Conservation (phyloP, 2,329 filamentous ascomycete species). For the Rhynchosporium secalis region DNA sequence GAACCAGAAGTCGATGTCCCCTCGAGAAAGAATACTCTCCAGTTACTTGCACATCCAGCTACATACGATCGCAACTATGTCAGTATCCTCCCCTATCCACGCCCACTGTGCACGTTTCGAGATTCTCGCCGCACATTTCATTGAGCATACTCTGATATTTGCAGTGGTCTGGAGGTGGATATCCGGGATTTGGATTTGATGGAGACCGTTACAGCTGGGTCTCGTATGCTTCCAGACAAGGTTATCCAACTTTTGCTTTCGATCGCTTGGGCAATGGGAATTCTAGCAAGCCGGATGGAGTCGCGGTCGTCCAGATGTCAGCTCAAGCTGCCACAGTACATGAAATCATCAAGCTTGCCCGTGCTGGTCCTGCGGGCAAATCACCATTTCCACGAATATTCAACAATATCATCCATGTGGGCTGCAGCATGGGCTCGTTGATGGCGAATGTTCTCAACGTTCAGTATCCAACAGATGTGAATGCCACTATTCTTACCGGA, state of each 20-base stretch:
- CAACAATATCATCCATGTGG: conserved; percentile 31
- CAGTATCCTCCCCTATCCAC: neutral
- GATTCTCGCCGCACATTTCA: neutral
- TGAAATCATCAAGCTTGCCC: conserved; percentile 26
- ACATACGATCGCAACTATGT: conserved; percentile 27
- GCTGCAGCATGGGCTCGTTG: conserved; percentile 30
- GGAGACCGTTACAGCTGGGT: conserved; percentile 31
- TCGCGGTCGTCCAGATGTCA: conserved; percentile 31
- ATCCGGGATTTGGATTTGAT: conserved; percentile 24
- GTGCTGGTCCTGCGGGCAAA: conserved; percentile 1
- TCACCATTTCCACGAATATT: conserved; percentile 29
- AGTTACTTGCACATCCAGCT: conserved; percentile 24
- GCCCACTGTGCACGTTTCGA: no score
- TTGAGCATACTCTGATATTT: neutral
- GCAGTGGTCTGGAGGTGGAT: conserved; percentile 27
- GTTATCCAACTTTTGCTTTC: conserved; percentile 34
- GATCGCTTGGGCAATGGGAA: conserved; percentile 33
- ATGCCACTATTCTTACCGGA: conserved; percentile 33
- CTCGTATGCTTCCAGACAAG: conserved; percentile 26
- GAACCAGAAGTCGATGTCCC: conserved; percentile 23
- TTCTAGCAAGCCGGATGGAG: conserved; percentile 33
- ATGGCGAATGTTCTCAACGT: conserved; percentile 27
- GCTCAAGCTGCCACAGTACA: conserved; percentile 34
- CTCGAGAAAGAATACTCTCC: conserved; percentile 20
- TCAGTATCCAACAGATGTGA: conserved; percentile 30